These are phyloP conservation scores for Dichotomocladium elegans DNA, from an alignment of 371 early-diverging fungal genomes.

Conservation along the genomic window DNA sequence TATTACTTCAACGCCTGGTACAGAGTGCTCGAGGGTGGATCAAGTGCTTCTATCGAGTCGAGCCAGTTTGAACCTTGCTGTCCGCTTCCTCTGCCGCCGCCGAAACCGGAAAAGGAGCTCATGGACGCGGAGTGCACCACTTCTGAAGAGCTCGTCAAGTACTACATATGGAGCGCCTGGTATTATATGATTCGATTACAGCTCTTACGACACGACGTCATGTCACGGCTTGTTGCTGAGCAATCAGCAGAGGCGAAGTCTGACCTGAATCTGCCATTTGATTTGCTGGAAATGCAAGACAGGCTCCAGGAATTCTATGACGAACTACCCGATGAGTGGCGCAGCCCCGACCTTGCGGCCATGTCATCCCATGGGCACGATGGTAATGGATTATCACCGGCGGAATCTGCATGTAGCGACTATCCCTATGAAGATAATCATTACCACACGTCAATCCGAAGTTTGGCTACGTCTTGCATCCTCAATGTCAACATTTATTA, in stretches of 20 bases:
- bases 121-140: neutral
- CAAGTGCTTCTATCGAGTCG: constrained; percentile 14
- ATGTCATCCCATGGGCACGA: no score
- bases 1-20: constrained; percentile 48
- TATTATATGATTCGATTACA: constrained; percentile 34
- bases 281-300: constrained; percentile 35
- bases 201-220: constrained; percentile 30
- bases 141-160: constrained; percentile 11
- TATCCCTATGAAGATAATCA: neutral
- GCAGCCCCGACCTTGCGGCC: neutral
- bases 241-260: constrained; percentile 15
- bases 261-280: constrained; percentile 18
- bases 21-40: constrained; percentile 33
- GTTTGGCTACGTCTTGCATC: constrained; percentile 10
- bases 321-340: constrained; percentile 27
- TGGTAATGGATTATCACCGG: no score
- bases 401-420: neutral
- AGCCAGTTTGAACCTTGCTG: constrained; percentile 29
- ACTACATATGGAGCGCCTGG: constrained; percentile 39
- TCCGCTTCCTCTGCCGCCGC: constrained; percentile 10
- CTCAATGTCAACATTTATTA: constrained; percentile 27
- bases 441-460: constrained; percentile 4
- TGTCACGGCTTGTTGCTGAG: constrained; percentile 22
- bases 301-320: constrained; percentile 28
- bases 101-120: constrained; percentile 9